phyloP scores from a whole-genome alignment of 1,284 basidiomycete species.

The Austroboletus novae-zelandiae region DNA sequence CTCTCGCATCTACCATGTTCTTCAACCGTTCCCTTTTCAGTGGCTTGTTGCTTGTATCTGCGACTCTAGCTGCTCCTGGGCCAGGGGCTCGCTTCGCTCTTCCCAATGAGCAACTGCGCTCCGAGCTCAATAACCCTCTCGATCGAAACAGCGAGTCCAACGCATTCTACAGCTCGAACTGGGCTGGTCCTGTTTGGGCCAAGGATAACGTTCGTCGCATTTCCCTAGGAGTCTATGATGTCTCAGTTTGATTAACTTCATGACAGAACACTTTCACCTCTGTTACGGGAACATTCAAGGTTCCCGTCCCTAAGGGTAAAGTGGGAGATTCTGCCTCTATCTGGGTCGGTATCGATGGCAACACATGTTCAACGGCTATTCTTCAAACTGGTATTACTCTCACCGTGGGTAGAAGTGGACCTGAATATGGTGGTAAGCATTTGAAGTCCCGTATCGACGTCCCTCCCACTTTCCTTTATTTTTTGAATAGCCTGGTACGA shows the following conservation, averaged over 20 bases:
- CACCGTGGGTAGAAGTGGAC: no score
- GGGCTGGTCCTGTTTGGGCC: slow-evolving; percentile 2
- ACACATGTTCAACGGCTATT: slow-evolving; percentile 1
- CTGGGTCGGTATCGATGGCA: slow-evolving; percentile 8
- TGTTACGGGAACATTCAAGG: slow-evolving; percentile 2
- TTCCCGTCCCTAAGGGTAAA: slow-evolving; percentile 1
- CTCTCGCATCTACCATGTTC: not conserved
- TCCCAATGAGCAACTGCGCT: not conserved
- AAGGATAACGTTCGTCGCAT: not conserved
- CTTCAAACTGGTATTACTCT: slow-evolving; percentile 1
- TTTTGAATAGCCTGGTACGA: not conserved
- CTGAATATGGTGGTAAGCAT: no score
- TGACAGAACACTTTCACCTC: not conserved
- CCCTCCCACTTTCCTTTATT: no score
- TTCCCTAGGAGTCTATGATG: not conserved
- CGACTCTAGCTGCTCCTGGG: not conserved
- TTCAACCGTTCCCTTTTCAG: not conserved
- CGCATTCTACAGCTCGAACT: not conserved
- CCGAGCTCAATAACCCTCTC: not conserved
- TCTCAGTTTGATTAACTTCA: not conserved
- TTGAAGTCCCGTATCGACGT: no score
- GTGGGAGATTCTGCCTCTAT: not conserved
- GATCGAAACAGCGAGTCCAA: not conserved
- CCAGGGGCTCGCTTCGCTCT: not conserved
- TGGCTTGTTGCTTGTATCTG: not conserved